Conservation (phyloP, 306 rosid species). For the Casuarina glauca region DNA sequence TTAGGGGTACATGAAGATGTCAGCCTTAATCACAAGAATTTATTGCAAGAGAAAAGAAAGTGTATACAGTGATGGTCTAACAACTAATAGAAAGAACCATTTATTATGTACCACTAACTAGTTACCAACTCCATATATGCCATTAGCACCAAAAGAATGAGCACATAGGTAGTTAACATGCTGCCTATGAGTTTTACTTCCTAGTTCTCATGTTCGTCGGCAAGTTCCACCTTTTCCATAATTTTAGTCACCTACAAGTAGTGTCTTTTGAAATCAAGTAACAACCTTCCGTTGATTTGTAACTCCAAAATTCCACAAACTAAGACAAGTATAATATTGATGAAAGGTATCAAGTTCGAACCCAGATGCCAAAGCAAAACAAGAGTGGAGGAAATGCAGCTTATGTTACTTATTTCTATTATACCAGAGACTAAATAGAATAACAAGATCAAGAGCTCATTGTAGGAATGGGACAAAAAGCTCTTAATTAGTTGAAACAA, state of each 20-base stretch:
- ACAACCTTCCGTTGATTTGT: not conserved
- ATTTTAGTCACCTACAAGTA: not conserved
- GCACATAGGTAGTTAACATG: not conserved
- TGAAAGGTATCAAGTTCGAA: not conserved
- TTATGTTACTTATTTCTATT: too few species aligned
- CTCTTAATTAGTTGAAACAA: not conserved
- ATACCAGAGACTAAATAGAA: not conserved
- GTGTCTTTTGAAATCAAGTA: not conserved
- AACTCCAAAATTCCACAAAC: not conserved
- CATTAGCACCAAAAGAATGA: not conserved
- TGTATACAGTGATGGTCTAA: too few species aligned
- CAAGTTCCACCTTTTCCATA: not conserved
- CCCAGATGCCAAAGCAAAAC: not conserved
- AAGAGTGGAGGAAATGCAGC: not conserved
- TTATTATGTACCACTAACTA: not conserved
- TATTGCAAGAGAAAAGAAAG: not conserved
- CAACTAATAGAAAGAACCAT: not conserved
- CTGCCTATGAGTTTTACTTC: not conserved
- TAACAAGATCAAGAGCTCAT: not conserved
- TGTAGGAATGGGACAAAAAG: not conserved
- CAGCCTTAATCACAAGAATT: not conserved
- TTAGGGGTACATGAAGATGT: not conserved
- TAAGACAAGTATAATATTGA: not conserved
- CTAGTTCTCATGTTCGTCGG: not conserved
- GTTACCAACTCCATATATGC: not conserved